phyloP scores from a whole-genome alignment of 345 rosid species.

The Rhizophora mangle region DNA sequence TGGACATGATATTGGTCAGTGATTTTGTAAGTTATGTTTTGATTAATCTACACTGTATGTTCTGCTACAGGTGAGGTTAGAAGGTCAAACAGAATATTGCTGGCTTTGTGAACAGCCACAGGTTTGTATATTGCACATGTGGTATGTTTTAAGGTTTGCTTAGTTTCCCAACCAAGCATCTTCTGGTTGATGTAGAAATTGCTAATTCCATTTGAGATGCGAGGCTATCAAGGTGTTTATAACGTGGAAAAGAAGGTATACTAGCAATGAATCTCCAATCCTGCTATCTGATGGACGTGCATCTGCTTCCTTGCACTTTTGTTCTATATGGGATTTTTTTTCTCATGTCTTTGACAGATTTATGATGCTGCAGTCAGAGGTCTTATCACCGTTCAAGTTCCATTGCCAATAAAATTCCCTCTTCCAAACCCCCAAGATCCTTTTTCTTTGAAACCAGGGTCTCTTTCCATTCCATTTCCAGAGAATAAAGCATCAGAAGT shows the following conservation, averaged over 20 bases:
- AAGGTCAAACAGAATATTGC: slow-evolving; percentile 80
- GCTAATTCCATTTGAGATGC: slow-evolving; percentile 91
- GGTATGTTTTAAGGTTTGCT: not conserved
- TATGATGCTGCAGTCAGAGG: slow-evolving; percentile 77
- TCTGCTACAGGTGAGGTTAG: slow-evolving; percentile 66
- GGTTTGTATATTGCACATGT: slow-evolving; percentile 38
- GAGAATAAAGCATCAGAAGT: slow-evolving; percentile 31
- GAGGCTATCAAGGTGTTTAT: slow-evolving; percentile 80
- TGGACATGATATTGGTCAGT: not conserved
- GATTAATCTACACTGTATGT: slow-evolving; percentile 10
- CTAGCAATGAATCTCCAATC: not conserved
- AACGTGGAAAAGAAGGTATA: slow-evolving; percentile 91
- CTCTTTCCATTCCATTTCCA: slow-evolving; percentile 28
- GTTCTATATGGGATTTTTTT: not conserved
- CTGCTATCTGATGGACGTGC: not conserved
- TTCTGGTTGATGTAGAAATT: slow-evolving; percentile 44
- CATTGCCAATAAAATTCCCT: slow-evolving; percentile 59
- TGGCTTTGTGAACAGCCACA: slow-evolving; percentile 94
- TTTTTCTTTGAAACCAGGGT: slow-evolving; percentile 79
- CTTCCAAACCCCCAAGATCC: slow-evolving; percentile 66
- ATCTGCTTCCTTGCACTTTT: not conserved
- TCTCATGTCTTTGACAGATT: slow-evolving; percentile 36
- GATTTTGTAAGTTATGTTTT: not conserved
- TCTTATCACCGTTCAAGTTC: slow-evolving; percentile 49
- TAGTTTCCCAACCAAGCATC: not conserved